These are phyloP conservation scores for Penicillium arizonense DNA, from an alignment of 495 filamentous ascomycete species.

Conservation along the genomic window DNA sequence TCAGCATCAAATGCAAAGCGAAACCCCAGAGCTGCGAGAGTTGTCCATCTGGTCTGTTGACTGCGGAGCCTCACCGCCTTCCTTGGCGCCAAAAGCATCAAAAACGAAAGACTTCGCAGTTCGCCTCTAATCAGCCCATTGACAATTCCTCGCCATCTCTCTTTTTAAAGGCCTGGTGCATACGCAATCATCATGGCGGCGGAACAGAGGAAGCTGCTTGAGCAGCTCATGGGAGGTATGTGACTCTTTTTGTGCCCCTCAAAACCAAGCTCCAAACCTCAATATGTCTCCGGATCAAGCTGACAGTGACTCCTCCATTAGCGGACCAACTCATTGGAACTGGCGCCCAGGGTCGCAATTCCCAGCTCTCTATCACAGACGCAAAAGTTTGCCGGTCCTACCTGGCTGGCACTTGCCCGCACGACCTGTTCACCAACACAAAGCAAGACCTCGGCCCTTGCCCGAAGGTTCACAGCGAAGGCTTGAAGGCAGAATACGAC, in stretches of 20 bases:
- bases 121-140: constrained; percentile 8
- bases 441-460: constrained; percentile 96
- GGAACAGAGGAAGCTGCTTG: constrained; percentile 92
- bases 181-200: constrained; percentile 67
- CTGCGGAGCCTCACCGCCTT: constrained; percentile 27
- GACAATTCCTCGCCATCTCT: constrained; percentile 6
- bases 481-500: constrained; percentile 85
- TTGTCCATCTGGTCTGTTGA: constrained; percentile 22
- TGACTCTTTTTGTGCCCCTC: constrained; percentile 1
- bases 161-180: constrained; percentile 5
- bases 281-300: constrained; percentile 16
- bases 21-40: not conserved
- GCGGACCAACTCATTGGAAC: constrained; percentile 81
- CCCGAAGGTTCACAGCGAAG: constrained; percentile 85
- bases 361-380: constrained; percentile 86
- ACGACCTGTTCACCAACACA: constrained; percentile 99
- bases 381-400: constrained; percentile 94
- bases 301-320: constrained; percentile 32
- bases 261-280: constrained; percentile 1
- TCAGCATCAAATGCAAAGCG: not conserved
- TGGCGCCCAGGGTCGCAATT: constrained; percentile 64
- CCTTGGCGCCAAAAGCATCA: constrained; percentile 21
- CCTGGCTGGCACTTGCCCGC: constrained; percentile 90
- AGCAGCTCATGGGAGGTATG: constrained; percentile 69
- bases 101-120: constrained; percentile 20